Evolutionary conservation across 2,329 filamentous ascomycete species (phyloP), one percentile per base, ranked within the genome.

Genomic region (Colletotrichum sp.): DNA sequence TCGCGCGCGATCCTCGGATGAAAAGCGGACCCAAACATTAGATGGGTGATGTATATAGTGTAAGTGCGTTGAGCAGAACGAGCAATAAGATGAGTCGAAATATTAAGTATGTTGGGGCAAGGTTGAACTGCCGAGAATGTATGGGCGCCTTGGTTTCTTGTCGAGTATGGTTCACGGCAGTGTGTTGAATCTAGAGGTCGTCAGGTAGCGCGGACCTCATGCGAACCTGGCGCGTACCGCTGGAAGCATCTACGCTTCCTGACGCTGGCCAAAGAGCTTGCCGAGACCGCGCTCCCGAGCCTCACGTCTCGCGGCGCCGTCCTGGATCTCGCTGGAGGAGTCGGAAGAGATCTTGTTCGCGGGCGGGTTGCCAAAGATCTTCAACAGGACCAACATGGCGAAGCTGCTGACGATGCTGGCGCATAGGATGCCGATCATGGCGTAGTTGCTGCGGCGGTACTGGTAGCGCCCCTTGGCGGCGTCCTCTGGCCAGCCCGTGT

Each of bases 371-470:
- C 91, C 92, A 74, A 92, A 85, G 34, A 90, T 83, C 82, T 81
- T 93, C 55, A 98, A 85, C 73, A 95, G 84, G 21, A 92, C 80
- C 66, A 92, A 91, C 93, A 97, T 96, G 72, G 88, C 81, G 26
- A 93, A 86, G 59, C 93, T 93, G 80, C 93, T 94, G 6, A 93
- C 78, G 67, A 98, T 96, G 85, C 95, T 98, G 67, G 93, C 86
- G 77, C 91, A 92, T 24, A 98, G 85, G 72, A 98, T 98, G 4
- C 93, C 96, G 74, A 98, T 92, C 95, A 98, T 98, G 79, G 93
- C 92, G 79, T 96, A 87, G 84, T 98, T 98, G 85, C 95, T 98
- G 83, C 93, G 93, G 77, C 94, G 93, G 85, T 94, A 98, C 85
- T 93, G 93, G 80, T 91, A 88, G 12, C 91, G 91, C 0, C 94